Conservation (phyloP, 2,329 filamentous ascomycete species). For the Chrysoporthe deuterocubensis region DNA sequence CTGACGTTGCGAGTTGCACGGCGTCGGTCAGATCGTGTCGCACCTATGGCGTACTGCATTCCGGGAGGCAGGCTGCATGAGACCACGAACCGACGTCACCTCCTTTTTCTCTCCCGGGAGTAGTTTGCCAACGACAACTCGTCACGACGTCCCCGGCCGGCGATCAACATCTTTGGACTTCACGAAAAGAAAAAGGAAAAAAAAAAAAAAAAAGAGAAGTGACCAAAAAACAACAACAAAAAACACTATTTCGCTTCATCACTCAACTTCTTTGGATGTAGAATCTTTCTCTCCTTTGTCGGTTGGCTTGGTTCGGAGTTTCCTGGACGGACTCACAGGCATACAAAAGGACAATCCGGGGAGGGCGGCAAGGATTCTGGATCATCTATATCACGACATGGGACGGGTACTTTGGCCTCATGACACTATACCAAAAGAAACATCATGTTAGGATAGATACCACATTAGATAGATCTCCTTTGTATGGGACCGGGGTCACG, state of each 20-base stretch:
- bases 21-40: neutral
- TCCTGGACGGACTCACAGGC: neutral
- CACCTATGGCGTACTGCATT: neutral
- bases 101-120: neutral
- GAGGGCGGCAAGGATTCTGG: neutral
- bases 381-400: conserved; percentile 3
- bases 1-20: neutral
- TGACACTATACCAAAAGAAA: conserved; percentile 1
- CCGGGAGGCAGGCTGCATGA: neutral
- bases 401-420: neutral
- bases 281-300: neutral
- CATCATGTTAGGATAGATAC: conserved; percentile 5
- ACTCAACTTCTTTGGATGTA: neutral
- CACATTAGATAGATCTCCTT: conserved; percentile 2
- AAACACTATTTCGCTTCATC: neutral
- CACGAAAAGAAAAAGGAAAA: neutral
- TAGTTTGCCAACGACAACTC: neutral
- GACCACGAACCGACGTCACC: neutral
- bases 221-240: neutral
- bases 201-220: neutral
- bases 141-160: neutral
- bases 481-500: neutral
- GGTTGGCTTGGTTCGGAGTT: neutral
- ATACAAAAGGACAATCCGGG: neutral
- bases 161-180: neutral